phyloP scores from a whole-genome alignment of 2,329 filamentous ascomycete genomes.

The Huntiella moniliformis region DNA sequence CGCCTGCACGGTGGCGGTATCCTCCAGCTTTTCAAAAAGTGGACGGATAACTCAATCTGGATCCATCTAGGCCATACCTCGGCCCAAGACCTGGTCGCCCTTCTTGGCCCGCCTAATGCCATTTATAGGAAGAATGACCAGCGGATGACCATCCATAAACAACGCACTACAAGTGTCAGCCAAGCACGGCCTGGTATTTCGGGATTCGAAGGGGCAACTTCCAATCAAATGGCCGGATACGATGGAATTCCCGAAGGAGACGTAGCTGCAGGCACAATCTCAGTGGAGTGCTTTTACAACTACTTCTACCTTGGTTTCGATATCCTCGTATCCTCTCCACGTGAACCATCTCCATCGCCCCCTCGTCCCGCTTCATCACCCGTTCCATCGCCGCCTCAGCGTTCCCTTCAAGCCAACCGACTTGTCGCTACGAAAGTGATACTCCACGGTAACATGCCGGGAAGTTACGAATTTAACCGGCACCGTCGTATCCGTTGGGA shows the following conservation, averaged over 20 bases:
- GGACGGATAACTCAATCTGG: conserved; percentile 45
- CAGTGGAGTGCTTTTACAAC: conserved; percentile 80
- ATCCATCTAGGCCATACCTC: conserved; percentile 72
- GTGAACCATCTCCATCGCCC: conserved; percentile 42
- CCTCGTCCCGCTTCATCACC: conserved; percentile 23
- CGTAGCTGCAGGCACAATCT: conserved; percentile 32
- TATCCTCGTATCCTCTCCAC: conserved; percentile 67
- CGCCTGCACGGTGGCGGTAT: conserved; percentile 60
- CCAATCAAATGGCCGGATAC: conserved; percentile 15
- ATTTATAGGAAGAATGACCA: conserved; percentile 86
- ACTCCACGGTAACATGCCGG: conserved; percentile 83
- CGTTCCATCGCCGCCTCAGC: conserved; percentile 14
- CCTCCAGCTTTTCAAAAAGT: conserved; percentile 59
- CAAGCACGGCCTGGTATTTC: conserved; percentile 47
- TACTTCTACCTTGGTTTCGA: conserved; percentile 96
- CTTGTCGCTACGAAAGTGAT: conserved; percentile 83
- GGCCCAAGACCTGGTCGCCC: conserved; percentile 75
- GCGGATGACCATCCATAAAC: conserved; percentile 68
- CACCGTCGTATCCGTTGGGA: conserved; percentile 81
- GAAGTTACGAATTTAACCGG: conserved; percentile 90
- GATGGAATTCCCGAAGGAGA: conserved; percentile 40
- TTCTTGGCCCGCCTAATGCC: conserved; percentile 81
- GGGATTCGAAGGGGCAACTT: conserved; percentile 42
- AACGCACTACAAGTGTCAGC: conserved; percentile 31
- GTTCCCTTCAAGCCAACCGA: conserved; percentile 34